Base-by-base conservation (phyloP, 495 filamentous ascomycete species). In the Parmelia sp. region DNA sequence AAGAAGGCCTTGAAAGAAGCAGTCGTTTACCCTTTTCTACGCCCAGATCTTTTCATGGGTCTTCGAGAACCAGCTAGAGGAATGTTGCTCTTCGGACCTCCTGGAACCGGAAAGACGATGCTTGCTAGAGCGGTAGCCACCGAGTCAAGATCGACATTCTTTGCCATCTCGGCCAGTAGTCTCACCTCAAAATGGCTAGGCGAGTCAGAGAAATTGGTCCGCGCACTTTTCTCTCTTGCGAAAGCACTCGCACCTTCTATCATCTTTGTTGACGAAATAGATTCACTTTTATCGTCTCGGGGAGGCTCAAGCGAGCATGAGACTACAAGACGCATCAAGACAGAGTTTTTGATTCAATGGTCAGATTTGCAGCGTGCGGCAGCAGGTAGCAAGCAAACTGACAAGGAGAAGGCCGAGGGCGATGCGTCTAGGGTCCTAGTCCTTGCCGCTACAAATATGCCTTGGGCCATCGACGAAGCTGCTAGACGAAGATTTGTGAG, bases 241-340 rank as follows among this genome's bases (percentile, higher is more conserved):
- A 99, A 99, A 72, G 94, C 97, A 76, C 97, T 97, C 78, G 94
- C 95, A 0, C 94, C 94, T 6, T 89, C 94, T 36, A 99, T 99
- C 74, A 99, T 99, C 68, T 99, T 99, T 68, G 92, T 99, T 9
- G 94, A 99, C 70, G 94, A 99, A 73, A 99, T 99, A 69, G 94
- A 99, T 73, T 97, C 94, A 1, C 77, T 99, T 8, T 81, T 99
- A 1, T 95, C 91, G 1, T 83, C 92, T 4, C 84, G 94, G 29
- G 88, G 87, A 11, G 91, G 91, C 0, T 85, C 83, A 4, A 86
- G 91, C 9, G 94, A 99, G 69, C 88, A 97, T 71, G 94, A 99
- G 75, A 89, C 95, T 8, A 96, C 92, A 11, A 82, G 93, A 45
- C 83, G 95, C 33, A 96, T 96, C 69, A 97, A 99, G 76, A 99